Evolutionary conservation across 116 monocot genomes (phyloP), one percentile per base, ranked within the genome.

Genomic region (Papilionanthe hybrid): DNA sequence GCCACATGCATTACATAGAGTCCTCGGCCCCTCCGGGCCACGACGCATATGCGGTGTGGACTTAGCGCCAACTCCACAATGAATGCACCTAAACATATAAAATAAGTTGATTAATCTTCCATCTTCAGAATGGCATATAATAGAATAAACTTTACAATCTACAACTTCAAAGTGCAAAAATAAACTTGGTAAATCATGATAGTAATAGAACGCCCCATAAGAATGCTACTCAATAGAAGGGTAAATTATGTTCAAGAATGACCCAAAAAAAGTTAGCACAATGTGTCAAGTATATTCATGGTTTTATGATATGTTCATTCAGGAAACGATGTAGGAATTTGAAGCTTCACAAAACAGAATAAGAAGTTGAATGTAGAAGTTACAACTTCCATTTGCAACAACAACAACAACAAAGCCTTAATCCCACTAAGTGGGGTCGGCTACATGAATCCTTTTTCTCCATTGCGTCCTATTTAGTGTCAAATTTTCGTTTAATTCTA

Each of bases 1-100:
- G 15, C 86, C 83, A 74, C 86, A 86, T 50, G 86, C 86, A 80
- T 86, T 86, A 45, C 86, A 86, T 30, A 86, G 32, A 73, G 83
- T 86, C 15, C 86, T 76, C 43, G 80, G 79, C 69, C 86, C 86
- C 72, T 83, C 83, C 2, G 86, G 86, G 49, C 86, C 86, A 77
- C 86, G 56, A 7, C 86, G 83, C 86, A 86, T 86, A 66, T 86
- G 86, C 3, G 79, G 79, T 22, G 86, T 86, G 42, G 79, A 79
- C 63, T 76, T 86, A 28, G 86, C 76, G 78, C 83, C 80, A 48
- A 83, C 72, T 45, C 86, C 86, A 73, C 86, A 86, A 10, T 80
- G 75, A 50, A 74, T 76, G 50, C 86, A 86, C 72, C 86, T 86
- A 72, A 12, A 57, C 53, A 20, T 29, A 9, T 11, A 42, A 32